A percentile compares a stretch with the other conserved stretches of the same genome.
Evolutionary conservation across 768 basidiomycete species (phyloP).

Genomic region (Imleria badia): DNA sequence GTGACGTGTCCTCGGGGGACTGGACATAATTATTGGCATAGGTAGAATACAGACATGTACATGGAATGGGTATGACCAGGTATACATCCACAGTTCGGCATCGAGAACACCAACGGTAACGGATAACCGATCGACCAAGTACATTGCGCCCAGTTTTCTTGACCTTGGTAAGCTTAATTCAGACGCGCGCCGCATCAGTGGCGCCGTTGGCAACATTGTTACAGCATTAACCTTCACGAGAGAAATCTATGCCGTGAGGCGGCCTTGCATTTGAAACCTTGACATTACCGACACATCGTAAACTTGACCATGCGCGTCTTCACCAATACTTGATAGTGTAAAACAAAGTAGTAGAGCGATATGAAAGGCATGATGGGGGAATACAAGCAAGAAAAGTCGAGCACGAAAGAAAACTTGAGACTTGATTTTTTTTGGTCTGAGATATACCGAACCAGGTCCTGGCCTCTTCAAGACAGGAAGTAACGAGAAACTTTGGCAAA

Average conservation of each 20-base stretch:
- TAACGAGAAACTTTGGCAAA: conserved; percentile 51
- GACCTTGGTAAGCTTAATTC: conserved; percentile 24
- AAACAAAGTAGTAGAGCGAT: conserved; percentile 50
- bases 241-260: conserved; percentile 8
- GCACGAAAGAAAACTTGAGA: conserved; percentile 64
- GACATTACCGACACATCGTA: conserved; percentile 36
- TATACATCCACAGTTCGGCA: conserved; percentile 5
- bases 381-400: conserved; percentile 52
- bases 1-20: no score
- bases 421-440: conserved; percentile 53
- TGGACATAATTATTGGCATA: background rate
- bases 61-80: background rate
- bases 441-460: conserved; percentile 52
- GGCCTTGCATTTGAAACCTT: conserved; percentile 23
- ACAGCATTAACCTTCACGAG: conserved; percentile 17
- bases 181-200: conserved; percentile 6
- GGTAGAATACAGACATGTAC: conserved; percentile 4
- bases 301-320: conserved; percentile 39
- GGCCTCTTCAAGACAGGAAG: conserved; percentile 47
- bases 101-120: background rate
- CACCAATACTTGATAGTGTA: conserved; percentile 40
- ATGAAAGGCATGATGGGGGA: conserved; percentile 36
- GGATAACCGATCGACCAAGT: background rate
- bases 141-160: conserved; percentile 11
- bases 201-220: conserved; percentile 1